These are phyloP conservation scores for Rosa rugosa DNA, from an alignment of 306 rosid species.

Conservation along the genomic window DNA sequence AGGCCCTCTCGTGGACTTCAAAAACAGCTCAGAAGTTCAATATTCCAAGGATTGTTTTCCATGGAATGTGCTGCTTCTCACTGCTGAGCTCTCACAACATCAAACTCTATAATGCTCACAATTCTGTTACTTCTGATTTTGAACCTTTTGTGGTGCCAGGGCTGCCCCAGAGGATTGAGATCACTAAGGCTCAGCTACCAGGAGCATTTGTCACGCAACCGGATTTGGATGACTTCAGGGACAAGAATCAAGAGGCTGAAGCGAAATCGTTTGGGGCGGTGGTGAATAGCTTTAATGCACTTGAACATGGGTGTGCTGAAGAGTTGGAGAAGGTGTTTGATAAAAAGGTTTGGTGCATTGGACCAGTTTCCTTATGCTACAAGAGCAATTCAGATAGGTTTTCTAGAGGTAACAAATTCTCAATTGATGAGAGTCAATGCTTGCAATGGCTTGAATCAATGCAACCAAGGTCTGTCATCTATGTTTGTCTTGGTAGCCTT, in stretches of 20 bases:
- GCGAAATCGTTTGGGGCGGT: constrained; percentile 53
- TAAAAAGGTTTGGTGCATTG: constrained; percentile 76
- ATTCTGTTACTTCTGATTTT: constrained; percentile 33
- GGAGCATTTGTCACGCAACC: constrained; percentile 56
- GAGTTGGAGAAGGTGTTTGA: constrained; percentile 40
- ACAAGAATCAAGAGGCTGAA: constrained; percentile 65
- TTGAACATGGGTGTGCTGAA: constrained; percentile 48
- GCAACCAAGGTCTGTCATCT: constrained; percentile 63
- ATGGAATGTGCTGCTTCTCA: constrained; percentile 74
- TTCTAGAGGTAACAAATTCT: constrained; percentile 69
- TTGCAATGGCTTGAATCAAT: constrained; percentile 60
- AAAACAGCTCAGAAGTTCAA: constrained; percentile 47
- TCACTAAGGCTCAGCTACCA: constrained; percentile 66
- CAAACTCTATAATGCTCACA: constrained; percentile 39
- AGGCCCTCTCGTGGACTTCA: constrained; percentile 58
- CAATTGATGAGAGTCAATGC: constrained; percentile 46
- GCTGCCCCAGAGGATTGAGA: constrained; percentile 38
- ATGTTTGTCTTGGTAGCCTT: constrained; percentile 75
- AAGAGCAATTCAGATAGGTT: constrained; percentile 50
- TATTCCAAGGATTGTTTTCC: constrained; percentile 66
- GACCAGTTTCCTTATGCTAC: constrained; percentile 67
- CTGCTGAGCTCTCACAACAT: constrained; percentile 54
- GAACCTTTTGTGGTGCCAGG: constrained; percentile 65
- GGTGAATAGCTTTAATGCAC: constrained; percentile 63
- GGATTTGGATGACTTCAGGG: constrained; percentile 57